phyloP scores from a whole-genome alignment of 2,329 filamentous ascomycete genomes.

The Diaporthe sp. region DNA sequence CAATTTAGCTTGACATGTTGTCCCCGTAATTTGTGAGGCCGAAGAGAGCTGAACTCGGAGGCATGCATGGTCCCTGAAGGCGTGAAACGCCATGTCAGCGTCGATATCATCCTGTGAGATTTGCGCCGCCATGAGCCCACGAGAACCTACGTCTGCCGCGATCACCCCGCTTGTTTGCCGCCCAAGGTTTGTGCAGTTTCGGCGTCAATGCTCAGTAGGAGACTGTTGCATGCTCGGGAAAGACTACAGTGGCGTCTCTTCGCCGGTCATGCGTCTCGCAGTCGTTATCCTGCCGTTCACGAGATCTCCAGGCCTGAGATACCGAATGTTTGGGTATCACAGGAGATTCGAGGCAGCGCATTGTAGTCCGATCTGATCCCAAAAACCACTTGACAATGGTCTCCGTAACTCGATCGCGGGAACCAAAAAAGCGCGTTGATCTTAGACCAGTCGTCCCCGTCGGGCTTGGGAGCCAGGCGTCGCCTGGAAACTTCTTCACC shows the following conservation, averaged over 20 bases:
- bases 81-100: slow-evolving; percentile 35
- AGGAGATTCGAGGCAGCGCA: background rate
- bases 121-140: background rate
- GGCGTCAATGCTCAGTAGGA: background rate
- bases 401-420: slow-evolving; percentile 17
- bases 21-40: background rate
- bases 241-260: background rate
- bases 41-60: slow-evolving; percentile 29
- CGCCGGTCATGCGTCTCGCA: background rate
- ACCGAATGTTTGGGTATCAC: background rate
- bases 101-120: background rate
- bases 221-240: background rate
- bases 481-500: background rate
- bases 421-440: slow-evolving; percentile 31
- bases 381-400: slow-evolving; percentile 3
- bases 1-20: slow-evolving; percentile 3
- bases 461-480: background rate
- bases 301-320: background rate
- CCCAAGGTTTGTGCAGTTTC: background rate
- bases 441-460: background rate
- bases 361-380: slow-evolving; percentile 1
- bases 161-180: slow-evolving; percentile 2
- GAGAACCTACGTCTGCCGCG: background rate
- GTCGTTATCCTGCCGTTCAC: background rate
- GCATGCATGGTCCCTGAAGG: slow-evolving; percentile 36